Percentiles rank a stretch among this genome's conserved stretches.
phyloP scores from a whole-genome alignment of 1,284 basidiomycete genomes.

The Fomitiporia mediterranea region DNA sequence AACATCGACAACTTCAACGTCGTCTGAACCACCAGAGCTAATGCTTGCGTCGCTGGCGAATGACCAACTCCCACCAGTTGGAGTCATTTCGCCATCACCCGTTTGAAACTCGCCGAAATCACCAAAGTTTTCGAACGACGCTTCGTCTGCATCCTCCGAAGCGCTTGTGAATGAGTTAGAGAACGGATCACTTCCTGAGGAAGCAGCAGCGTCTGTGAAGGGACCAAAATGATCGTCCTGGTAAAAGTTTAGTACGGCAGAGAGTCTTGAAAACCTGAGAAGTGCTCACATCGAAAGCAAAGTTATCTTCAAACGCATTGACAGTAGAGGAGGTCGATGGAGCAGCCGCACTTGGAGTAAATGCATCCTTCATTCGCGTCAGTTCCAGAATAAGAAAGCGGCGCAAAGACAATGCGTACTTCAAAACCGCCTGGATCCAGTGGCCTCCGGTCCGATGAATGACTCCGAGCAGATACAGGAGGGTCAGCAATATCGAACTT shows the following conservation, averaged over 20 bases:
- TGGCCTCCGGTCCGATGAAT: slow-evolving; percentile 45
- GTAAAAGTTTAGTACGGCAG: not conserved
- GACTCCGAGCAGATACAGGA: slow-evolving; percentile 48
- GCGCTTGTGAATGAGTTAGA: slow-evolving; percentile 55
- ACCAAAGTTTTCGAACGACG: slow-evolving; percentile 61
- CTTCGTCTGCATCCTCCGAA: slow-evolving; percentile 46
- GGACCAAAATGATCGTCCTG: slow-evolving; percentile 66
- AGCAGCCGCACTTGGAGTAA: slow-evolving; percentile 35
- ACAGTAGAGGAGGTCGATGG: slow-evolving; percentile 25
- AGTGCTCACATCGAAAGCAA: slow-evolving; percentile 38
- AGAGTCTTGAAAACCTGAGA: slow-evolving; percentile 35
- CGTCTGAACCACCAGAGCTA: slow-evolving; percentile 27
- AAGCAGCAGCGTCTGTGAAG: slow-evolving; percentile 59
- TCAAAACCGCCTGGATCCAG: slow-evolving; percentile 53
- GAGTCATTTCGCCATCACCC: slow-evolving; percentile 54
- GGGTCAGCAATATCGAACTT: slow-evolving; percentile 59
- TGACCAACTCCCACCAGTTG: slow-evolving; percentile 65
- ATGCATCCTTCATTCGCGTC: slow-evolving; percentile 45
- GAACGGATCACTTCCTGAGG: slow-evolving; percentile 34
- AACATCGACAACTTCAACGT: slow-evolving; percentile 16
- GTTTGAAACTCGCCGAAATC: slow-evolving; percentile 79
- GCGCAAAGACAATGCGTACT: slow-evolving; percentile 36
- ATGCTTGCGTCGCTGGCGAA: slow-evolving; percentile 44
- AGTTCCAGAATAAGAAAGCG: not conserved
- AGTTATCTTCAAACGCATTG: slow-evolving; percentile 46